Evolutionary conservation across 2,329 filamentous ascomycete genomes (phyloP).

Genomic region (Penicillium verrucosum): DNA sequence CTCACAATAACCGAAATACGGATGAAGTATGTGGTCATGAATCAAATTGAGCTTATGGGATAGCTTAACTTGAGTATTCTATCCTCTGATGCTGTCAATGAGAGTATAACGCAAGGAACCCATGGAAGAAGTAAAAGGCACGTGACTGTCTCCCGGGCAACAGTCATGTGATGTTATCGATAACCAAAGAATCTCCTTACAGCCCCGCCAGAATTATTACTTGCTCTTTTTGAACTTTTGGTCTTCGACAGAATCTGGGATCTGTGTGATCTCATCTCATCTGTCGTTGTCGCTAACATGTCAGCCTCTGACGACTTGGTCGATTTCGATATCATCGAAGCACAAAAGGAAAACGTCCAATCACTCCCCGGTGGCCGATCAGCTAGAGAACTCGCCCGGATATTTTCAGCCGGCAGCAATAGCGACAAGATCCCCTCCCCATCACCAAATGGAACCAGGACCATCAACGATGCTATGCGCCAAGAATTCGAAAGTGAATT

Average conservation of each 20-base stretch:
- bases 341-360: slow-evolving; percentile 97
- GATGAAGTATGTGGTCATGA: too few species aligned
- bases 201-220: slow-evolving; percentile 7
- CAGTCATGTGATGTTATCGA: slow-evolving; percentile 36
- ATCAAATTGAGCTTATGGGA: not conserved
- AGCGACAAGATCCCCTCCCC: slow-evolving; percentile 57
- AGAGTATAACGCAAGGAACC: not conserved
- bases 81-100: not conserved
- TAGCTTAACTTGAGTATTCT: not conserved
- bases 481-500: slow-evolving; percentile 85
- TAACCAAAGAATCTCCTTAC: slow-evolving; percentile 25
- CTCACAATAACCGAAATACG: not conserved
- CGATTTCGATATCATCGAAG: slow-evolving; percentile 87
- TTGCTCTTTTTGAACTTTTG: not conserved
- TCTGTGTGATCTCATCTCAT: slow-evolving; percentile 2
- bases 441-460: slow-evolving; percentile 69
- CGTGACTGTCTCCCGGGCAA: slow-evolving; percentile 35
- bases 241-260: not conserved
- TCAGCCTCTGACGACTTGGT: slow-evolving; percentile 44
- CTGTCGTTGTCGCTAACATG: slow-evolving; percentile 22
- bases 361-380: slow-evolving; percentile 83
- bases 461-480: slow-evolving; percentile 73
- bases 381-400: slow-evolving; percentile 79
- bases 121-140: slow-evolving; percentile 12
- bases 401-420: slow-evolving; percentile 53